A percentile compares a stretch with the other conserved stretches of the same genome.
These are phyloP conservation scores for Oryza nivara DNA, from an alignment of 176 grass and related monocot genomes.

Conservation along the genomic window DNA sequence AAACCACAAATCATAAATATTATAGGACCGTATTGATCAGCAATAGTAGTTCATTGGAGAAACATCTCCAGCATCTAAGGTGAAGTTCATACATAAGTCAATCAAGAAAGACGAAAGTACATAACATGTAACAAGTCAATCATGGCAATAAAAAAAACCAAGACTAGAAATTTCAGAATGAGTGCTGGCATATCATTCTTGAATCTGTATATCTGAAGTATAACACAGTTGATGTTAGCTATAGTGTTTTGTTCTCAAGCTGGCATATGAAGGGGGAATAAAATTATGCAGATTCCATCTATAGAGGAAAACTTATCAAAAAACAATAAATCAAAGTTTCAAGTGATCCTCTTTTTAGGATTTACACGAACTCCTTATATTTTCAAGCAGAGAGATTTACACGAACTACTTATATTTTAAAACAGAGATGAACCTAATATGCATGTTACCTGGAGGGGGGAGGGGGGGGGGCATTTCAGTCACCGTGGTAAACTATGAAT, in stretches of 20 bases:
- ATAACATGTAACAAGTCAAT: constrained; percentile 5
- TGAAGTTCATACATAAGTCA: constrained; percentile 1
- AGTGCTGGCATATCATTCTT: not conserved
- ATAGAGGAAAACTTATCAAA: not conserved
- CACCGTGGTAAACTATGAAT: too few relatives aligned
- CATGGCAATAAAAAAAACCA: not conserved
- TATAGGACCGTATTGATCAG: too few relatives aligned
- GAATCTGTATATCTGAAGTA: constrained; percentile 12
- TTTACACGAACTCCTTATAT: not conserved
- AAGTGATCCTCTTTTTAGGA: not conserved
- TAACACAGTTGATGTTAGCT: constrained; percentile 25
- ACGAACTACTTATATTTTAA: too few relatives aligned
- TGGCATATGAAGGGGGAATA: not conserved
- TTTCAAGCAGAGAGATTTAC: too few relatives aligned
- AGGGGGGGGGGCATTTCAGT: too few relatives aligned
- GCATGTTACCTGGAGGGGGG: too few relatives aligned
- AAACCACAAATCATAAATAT: too few relatives aligned
- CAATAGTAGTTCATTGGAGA: not conserved
- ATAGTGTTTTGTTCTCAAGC: constrained; percentile 9
- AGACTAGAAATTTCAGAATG: constrained; percentile 7
- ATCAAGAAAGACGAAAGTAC: not conserved
- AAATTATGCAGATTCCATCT: not conserved
- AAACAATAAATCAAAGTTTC: not conserved
- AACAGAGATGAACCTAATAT: too few relatives aligned
- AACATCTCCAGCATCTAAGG: not conserved